These are phyloP conservation scores for Pseudotsuga menziesii DNA, from an alignment of 75 land plant genomes.

Conservation along the genomic window DNA sequence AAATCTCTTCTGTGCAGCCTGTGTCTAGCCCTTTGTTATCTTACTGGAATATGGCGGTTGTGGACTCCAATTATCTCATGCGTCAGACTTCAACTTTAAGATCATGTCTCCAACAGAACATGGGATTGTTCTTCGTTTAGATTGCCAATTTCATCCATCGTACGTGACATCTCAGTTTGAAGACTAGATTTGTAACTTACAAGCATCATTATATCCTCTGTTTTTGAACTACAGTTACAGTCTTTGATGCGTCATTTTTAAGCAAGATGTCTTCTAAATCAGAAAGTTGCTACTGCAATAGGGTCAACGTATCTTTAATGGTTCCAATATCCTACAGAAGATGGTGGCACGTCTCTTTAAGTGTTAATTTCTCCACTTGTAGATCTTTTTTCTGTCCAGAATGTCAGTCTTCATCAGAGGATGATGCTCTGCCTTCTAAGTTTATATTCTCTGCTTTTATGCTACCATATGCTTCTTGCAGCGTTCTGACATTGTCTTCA, in stretches of 20 bases:
- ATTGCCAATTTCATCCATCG: neutral
- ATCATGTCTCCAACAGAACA: neutral
- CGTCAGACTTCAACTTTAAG: neutral
- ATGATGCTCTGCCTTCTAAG: neutral
- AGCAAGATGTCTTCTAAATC: neutral
- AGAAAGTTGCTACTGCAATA: neutral
- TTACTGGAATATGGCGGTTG: conserved; percentile 9
- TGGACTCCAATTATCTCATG: no score
- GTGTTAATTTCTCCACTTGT: neutral
- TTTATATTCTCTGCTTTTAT: neutral
- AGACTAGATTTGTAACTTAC: neutral
- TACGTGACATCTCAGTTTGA: neutral
- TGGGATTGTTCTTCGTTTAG: neutral
- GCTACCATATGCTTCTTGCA: neutral
- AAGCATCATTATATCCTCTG: neutral
- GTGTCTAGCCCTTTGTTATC: conserved; percentile 19
- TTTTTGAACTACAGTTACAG: neutral
- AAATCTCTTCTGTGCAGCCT: conserved; percentile 12
- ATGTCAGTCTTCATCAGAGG: neutral
- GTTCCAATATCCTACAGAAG: neutral
- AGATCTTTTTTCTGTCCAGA: neutral
- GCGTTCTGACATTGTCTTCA: neutral
- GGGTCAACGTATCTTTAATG: neutral
- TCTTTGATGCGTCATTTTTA: neutral
- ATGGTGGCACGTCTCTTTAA: neutral